Base-by-base conservation (phyloP, 257 asterid genomes). In the Plantago ovata region DNA sequence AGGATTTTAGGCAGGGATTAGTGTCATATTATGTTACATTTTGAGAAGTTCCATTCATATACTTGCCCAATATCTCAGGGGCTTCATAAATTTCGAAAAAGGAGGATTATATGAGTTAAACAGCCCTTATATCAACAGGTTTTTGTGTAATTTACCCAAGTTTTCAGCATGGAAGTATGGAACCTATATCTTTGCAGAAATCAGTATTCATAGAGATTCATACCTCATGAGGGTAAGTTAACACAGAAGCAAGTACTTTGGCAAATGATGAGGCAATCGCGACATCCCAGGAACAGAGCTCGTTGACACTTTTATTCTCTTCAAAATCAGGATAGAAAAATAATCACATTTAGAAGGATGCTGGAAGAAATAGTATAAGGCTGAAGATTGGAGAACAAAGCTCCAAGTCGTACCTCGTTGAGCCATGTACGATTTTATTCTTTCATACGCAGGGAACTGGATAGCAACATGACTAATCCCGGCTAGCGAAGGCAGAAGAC, bases 221-320 rank as follows among this genome's bases (percentile, higher is more conserved):
- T 74, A 93, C 99, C 99, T 93, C 99, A 3, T 93, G 99, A 10
- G 97, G 97, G 60, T 93, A 93, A 53, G 99, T 93, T 62, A 75
- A 78, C 64, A 86, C 13, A 10, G 99, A 93, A 67, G 99, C 99
- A 77, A 79, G 66, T 39, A 93, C 62, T 78, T 93, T 93, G 3
- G 99, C 72, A 45, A 69, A 60, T 33, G 99, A 81, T 13, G 99
- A 93, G 64, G 99, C 97, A 46, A 86, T 69, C 8, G 96, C 95
- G 48, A 93, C 69, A 75, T 89, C 82, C 73, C 89, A 68, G 51
- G 92, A 75, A 52, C 62, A 73, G 54, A 86, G 88, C 70, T 86
- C 72, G 43, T 77, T 52, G 51, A 49, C 53, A 56, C 64, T 76
- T 72, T 81, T 93, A 74, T 84, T 77, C 32, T 72, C 99, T 93